Conservation (phyloP, 352 stramenopile genomes). For the Sclerospora graminicola region DNA sequence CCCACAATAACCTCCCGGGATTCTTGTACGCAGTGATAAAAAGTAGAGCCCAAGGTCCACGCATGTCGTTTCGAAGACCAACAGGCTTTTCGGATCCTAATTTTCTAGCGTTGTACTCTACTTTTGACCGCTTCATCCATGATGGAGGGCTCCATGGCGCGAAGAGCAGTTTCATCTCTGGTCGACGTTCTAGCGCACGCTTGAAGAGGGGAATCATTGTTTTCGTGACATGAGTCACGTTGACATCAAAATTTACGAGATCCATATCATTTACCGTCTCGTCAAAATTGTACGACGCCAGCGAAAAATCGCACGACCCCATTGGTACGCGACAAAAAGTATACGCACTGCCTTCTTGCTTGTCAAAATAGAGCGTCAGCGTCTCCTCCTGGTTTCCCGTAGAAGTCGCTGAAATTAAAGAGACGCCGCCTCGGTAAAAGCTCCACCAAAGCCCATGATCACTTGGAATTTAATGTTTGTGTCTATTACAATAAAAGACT, state of each 20-base stretch:
- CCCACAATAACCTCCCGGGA: constrained; percentile 78
- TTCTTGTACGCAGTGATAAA: constrained; percentile 89
- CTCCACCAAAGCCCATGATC: constrained; percentile 85
- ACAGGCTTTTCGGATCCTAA: constrained; percentile 38
- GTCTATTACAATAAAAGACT: constrained; percentile 47
- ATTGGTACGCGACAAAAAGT: constrained; percentile 87
- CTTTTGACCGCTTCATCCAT: not conserved
- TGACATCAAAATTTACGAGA: constrained; percentile 66
- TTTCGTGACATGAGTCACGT: constrained; percentile 63
- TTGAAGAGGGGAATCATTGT: constrained; percentile 81
- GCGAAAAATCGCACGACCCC: constrained; percentile 85
- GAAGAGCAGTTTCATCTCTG: constrained; percentile 64
- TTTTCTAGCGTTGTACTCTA: constrained; percentile 46
- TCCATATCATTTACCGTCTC: constrained; percentile 60
- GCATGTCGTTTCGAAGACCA: constrained; percentile 37
- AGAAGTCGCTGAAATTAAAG: constrained; percentile 83
- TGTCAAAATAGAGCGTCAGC: constrained; percentile 82
- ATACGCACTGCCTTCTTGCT: constrained; percentile 70
- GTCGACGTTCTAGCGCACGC: constrained; percentile 37
- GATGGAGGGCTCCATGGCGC: not conserved
- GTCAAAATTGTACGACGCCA: constrained; percentile 82
- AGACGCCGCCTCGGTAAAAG: constrained; percentile 86
- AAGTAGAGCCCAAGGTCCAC: constrained; percentile 79
- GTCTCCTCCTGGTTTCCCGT: constrained; percentile 70
- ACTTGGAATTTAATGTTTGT: constrained; percentile 46